Evolutionary conservation across 345 rosid genomes (phyloP), one percentile per base, ranked within the genome.

Genomic region (Pugionium cornutum): DNA sequence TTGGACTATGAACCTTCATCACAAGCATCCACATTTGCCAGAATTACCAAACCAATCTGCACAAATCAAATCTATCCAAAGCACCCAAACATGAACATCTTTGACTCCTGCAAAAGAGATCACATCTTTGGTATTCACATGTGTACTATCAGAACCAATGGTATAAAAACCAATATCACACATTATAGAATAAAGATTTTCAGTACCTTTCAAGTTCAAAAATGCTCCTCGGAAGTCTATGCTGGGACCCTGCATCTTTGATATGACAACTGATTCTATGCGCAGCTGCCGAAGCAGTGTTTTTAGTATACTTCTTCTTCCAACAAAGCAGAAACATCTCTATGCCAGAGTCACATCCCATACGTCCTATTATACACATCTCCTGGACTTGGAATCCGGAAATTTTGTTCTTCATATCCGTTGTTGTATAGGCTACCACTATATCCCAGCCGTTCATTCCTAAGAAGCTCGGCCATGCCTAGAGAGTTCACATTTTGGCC

Each of bases 331-430:
- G 56, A 48, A 29, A 45, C 40, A 9, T 32, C 53, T 49, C 60
- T 68, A 43, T 56, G 67, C 40, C 61, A 58, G 42, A 45, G 64
- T 90, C 79, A 88, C 84, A 90, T 88, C 68, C 92, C 89, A 78
- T 80, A 94, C 58, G 95, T 84, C 78, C 92, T 79, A 75, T 74
- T 81, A 68, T 82, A 86, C 45, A 84, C 69, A 76, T 87, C 86
- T 6, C 87, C 86, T 3, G 95, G 85, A 61, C 78, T 81, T 37
- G 97, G 83, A 74, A 86, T 85, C 79, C 84, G 78, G 66, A 70
- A 86, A 75, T 84, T 88, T 4, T 89, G 77, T 55, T 88, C 96
- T 67, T 94, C 99, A 54, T 81, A 90, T 30, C 88, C 89, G 25
- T 60, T 41, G 68, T 77, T 81, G 63, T 70, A 81, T 5, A 59